These are phyloP conservation scores for Botryotinia calthae DNA, from an alignment of 2,329 filamentous ascomycete genomes.

Conservation along the genomic window DNA sequence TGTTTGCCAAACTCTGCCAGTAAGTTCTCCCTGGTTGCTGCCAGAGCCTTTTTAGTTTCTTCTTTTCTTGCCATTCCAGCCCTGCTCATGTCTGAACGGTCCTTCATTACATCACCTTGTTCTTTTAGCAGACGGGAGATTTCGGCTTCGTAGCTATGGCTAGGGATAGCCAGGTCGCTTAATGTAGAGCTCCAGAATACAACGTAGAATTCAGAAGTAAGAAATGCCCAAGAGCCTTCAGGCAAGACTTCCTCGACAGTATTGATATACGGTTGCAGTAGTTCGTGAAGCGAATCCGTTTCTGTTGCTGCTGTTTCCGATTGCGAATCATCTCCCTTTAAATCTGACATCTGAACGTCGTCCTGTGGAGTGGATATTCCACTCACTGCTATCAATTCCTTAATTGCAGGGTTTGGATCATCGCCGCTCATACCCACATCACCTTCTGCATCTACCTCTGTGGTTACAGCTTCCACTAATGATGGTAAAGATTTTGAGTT, in stretches of 20 bases:
- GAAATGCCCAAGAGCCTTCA: conserved; percentile 61
- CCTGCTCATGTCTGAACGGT: conserved; percentile 70
- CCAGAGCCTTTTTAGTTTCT: conserved; percentile 65
- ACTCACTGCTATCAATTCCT: conserved; percentile 18
- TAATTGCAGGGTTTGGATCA: conserved; percentile 21
- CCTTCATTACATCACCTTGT: conserved; percentile 63
- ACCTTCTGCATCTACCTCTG: conserved; percentile 50
- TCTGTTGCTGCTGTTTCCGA: conserved; percentile 45
- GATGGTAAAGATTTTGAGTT: conserved; percentile 23
- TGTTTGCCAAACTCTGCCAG: conserved; percentile 72
- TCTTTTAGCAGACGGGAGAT: conserved; percentile 66
- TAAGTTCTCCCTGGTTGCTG: conserved; percentile 66
- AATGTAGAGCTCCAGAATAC: conserved; percentile 91
- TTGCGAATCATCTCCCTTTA: conserved; percentile 29
- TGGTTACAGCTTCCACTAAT: conserved; percentile 3
- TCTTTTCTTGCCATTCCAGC: conserved; percentile 65
- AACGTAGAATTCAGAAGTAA: conserved; percentile 79
- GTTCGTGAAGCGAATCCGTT: conserved; percentile 56
- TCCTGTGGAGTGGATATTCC: conserved; percentile 27
- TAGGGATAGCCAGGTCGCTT: conserved; percentile 75
- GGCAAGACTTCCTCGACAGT: conserved; percentile 62
- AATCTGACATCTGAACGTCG: conserved; percentile 45
- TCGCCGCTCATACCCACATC: conserved; percentile 46
- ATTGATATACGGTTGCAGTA: conserved; percentile 71
- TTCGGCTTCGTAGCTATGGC: conserved; percentile 74